phyloP scores from a whole-genome alignment of 2,329 filamentous ascomycete genomes.

The Sclerotinia glacialis region DNA sequence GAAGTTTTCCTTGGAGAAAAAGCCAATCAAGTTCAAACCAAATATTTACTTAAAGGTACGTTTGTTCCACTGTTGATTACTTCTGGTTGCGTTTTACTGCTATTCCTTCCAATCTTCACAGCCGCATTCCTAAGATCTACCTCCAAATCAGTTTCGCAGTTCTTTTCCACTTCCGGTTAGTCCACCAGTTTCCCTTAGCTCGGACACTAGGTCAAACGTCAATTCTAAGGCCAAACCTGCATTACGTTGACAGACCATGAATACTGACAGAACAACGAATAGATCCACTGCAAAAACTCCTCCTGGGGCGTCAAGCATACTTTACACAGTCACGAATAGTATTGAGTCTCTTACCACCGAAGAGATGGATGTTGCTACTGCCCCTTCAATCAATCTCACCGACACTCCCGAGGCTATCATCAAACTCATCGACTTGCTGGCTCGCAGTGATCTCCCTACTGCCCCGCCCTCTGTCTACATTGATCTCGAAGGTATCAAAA shows the following conservation, averaged over 20 bases:
- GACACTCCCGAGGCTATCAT: constrained; percentile 13
- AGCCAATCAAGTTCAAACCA: neutral
- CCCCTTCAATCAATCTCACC: neutral
- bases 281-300: neutral
- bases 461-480: constrained; percentile 42
- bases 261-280: neutral
- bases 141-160: neutral
- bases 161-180: neutral
- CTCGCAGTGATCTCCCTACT: constrained; percentile 25
- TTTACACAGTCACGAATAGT: neutral
- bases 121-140: neutral
- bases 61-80: neutral
- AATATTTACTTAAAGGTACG: neutral
- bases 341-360: neutral
- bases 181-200: neutral
- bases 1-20: neutral
- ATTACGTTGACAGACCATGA: neutral
- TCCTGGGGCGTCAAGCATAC: neutral
- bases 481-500: constrained; percentile 46
- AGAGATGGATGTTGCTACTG: neutral
- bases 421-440: constrained; percentile 17
- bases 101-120: neutral
- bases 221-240: neutral
- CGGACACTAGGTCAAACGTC: neutral
- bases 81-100: neutral